Base-by-base conservation (phyloP, 2,329 filamentous ascomycete genomes). In the Knoxdaviesia capensis region DNA sequence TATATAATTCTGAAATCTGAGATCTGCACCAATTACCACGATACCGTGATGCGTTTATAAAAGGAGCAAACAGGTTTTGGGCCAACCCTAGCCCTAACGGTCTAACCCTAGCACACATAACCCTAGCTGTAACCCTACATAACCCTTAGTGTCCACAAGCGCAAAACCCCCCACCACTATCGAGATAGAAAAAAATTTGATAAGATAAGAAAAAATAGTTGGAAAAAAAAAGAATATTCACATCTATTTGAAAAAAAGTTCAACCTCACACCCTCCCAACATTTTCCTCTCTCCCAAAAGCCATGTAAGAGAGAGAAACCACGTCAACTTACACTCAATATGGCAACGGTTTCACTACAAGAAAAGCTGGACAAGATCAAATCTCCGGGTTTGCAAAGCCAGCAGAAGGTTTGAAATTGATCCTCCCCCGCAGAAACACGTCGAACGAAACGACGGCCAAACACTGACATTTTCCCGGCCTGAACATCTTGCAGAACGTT, bases 331-430 rank as follows among this genome's bases (percentile, higher is more conserved):
- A 34, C 30, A 31, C 9, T 30, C 30, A 28, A 36, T 33, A 72
- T 71, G 68, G 59, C 63, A 52, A 62, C 62, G 49, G 55, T 63
- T 52, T 64, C 67, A 49, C 55, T 96, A 54, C 77, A 81, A 59
- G 88, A 94, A 68, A 92, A 86, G 68, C 75, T 98, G 58, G 83
- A 88, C 65, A 94, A 92, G 73, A 94, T 96, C 60, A 83, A 90
- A 63, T 90, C 83, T 56, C 90, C 90, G 44, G 94, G 93, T 62
- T 75, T 94, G 54, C 84, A 96, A 61, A 94, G 83, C 59, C 87
- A 94, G 64, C 77, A 93, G 60, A 85, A 87, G 72, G 86, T 90
- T 38, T 38, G 30, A 42, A 11, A n/a, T 10, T 38, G 7, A 9
- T 32, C 30, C 38, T 39, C 43, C 38, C 38, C 33, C 44, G 41